These are phyloP conservation scores for Stagonosporopsis chrysanthemi DNA, from an alignment of 2,329 filamentous ascomycete genomes.

Conservation along the genomic window DNA sequence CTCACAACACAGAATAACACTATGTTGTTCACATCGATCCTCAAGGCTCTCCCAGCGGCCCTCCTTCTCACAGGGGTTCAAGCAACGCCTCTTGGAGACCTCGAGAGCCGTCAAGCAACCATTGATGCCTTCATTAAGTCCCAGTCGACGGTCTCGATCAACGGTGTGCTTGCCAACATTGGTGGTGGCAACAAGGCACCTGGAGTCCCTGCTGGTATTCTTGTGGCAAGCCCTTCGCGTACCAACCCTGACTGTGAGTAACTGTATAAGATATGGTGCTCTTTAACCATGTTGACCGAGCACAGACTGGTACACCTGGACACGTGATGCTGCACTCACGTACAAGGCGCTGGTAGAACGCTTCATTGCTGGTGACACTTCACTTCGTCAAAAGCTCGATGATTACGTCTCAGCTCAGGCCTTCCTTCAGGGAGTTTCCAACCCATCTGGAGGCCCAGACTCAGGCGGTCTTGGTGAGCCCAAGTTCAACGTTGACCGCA, in stretches of 20 bases:
- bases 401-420: conserved; percentile 74
- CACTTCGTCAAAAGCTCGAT: conserved; percentile 67
- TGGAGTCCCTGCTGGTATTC: conserved; percentile 59
- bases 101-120: conserved; percentile 19
- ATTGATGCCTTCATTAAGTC: conserved; percentile 49
- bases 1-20: conserved; percentile 1
- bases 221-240: conserved; percentile 65
- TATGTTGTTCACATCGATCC: conserved; percentile 28
- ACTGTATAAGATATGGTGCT: background rate
- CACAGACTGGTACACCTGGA: conserved; percentile 81
- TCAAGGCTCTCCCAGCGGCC: conserved; percentile 26
- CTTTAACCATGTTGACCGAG: background rate
- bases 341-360: conserved; percentile 74
- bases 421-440: conserved; percentile 69
- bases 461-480: conserved; percentile 70
- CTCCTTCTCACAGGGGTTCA: conserved; percentile 20
- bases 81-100: conserved; percentile 17
- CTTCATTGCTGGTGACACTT: conserved; percentile 66
- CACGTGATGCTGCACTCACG: conserved; percentile 73
- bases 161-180: conserved; percentile 64
- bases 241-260: conserved; percentile 60
- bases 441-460: conserved; percentile 68
- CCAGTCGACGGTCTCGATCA: conserved; percentile 58
- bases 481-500: conserved; percentile 73
- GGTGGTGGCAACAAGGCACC: conserved; percentile 60